These are phyloP conservation scores for Aureobasidium subglaciale DNA, from an alignment of 2,329 filamentous ascomycete genomes.

Conservation along the genomic window DNA sequence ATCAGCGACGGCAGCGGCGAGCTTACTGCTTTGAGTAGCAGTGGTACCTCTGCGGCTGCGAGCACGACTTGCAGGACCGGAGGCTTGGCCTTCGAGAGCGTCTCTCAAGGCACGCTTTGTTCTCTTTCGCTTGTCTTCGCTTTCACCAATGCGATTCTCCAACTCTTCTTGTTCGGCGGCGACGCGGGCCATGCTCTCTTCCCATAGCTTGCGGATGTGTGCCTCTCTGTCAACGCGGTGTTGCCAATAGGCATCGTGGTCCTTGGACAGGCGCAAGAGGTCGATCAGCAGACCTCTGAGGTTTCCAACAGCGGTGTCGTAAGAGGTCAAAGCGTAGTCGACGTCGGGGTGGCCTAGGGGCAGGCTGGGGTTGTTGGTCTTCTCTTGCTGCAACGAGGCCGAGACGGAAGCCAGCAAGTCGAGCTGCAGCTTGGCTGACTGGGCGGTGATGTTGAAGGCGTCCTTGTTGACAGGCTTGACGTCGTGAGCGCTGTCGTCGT, in stretches of 20 bases:
- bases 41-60: constrained; percentile 16
- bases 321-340: constrained; percentile 70
- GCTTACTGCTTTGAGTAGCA: background rate
- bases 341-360: constrained; percentile 71
- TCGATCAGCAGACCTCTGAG: constrained; percentile 79
- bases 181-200: constrained; percentile 98
- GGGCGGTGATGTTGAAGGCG: constrained; percentile 92
- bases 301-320: constrained; percentile 83
- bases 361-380: constrained; percentile 60
- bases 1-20: constrained; percentile 17
- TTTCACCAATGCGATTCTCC: constrained; percentile 78
- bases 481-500: constrained; percentile 73
- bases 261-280: constrained; percentile 82
- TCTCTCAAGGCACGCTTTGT: constrained; percentile 87
- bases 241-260: constrained; percentile 95
- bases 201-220: constrained; percentile 92
- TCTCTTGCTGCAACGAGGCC: constrained; percentile 68
- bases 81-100: constrained; percentile 56
- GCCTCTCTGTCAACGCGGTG: constrained; percentile 86
- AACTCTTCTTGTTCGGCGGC: constrained; percentile 88
- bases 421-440: constrained; percentile 86
- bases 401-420: constrained; percentile 85
- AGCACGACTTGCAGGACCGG: constrained; percentile 17
- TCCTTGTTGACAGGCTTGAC: constrained; percentile 71
- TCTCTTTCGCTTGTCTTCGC: constrained; percentile 79